A percentile compares a stretch with the other conserved stretches of the same genome.
phyloP scores from a whole-genome alignment of 1,139 yeast genomes.

The Lodderomyces elongisporus region DNA sequence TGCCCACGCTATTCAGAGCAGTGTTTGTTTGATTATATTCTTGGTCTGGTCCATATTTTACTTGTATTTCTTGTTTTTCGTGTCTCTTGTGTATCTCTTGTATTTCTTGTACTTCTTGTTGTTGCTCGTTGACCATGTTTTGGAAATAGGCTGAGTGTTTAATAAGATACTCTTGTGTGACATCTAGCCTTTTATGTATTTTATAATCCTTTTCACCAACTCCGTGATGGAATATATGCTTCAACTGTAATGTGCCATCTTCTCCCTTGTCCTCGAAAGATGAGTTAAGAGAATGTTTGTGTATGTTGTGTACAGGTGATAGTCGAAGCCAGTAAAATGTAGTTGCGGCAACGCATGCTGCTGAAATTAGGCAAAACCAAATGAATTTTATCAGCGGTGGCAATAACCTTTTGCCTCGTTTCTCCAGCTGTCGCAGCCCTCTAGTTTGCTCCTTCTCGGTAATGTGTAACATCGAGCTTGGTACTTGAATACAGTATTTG shows the following conservation, averaged over 20 bases:
- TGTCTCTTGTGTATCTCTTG: no score
- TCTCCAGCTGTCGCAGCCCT: no score
- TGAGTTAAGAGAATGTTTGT: no score
- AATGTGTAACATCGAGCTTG: no score
- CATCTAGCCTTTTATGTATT: conserved; percentile 42
- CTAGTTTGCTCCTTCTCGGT: no score
- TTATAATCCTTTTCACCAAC: conserved; percentile 31
- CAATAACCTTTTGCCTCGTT: neutral
- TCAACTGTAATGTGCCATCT: conserved; percentile 22
- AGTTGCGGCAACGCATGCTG: no score
- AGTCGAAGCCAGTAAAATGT: no score
- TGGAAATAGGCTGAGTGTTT: conserved; percentile 13
- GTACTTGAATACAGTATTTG: no score
- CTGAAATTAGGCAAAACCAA: neutral
- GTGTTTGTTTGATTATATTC: neutral
- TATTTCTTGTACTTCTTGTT: neutral
- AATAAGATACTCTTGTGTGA: conserved; percentile 34
- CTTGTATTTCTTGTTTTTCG: conserved; percentile 9
- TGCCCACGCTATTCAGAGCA: neutral
- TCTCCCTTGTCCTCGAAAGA: neutral
- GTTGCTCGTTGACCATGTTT: conserved; percentile 3
- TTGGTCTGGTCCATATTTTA: neutral
- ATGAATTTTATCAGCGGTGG: no score
- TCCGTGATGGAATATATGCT: conserved; percentile 52
- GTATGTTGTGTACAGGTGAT: no score